A percentile compares a stretch with the other conserved stretches of the same genome.
phyloP scores from a whole-genome alignment of 176 grass and related monocot species.

The Cymbopogon citratus region DNA sequence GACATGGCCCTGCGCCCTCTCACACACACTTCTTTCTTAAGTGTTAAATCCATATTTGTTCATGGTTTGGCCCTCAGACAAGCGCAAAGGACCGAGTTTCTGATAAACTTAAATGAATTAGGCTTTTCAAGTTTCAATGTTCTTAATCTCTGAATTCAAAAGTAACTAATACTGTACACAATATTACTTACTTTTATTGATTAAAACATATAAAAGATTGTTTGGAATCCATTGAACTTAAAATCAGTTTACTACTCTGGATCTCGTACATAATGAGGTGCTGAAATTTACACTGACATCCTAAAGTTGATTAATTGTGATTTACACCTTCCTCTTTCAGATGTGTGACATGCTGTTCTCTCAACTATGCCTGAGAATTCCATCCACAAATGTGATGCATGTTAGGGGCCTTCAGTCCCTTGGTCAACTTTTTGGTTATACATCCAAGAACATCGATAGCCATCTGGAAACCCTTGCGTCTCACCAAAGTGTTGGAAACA shows the following conservation, averaged over 20 bases:
- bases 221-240: background rate
- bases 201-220: background rate
- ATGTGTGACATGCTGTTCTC: conserved; percentile 98
- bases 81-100: background rate
- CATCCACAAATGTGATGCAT: conserved; percentile 41
- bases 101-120: background rate
- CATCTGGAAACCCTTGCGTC: conserved; percentile 40
- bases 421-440: conserved; percentile 64
- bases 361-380: conserved; percentile 80
- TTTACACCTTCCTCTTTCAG: conserved; percentile 36
- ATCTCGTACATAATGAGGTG: background rate
- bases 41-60: background rate
- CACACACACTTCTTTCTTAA: background rate
- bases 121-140: background rate
- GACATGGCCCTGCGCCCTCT: background rate
- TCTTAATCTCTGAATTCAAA: background rate
- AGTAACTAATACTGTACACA: background rate
- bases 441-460: conserved; percentile 44
- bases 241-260: background rate
- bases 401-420: conserved; percentile 54
- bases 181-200: background rate
- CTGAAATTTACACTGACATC: background rate
- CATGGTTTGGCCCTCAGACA: background rate
- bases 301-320: conserved; percentile 14
- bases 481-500: conserved; percentile 39